Base-by-base conservation (phyloP, 2,329 filamentous ascomycete species). In the Cercospora brassicicola region DNA sequence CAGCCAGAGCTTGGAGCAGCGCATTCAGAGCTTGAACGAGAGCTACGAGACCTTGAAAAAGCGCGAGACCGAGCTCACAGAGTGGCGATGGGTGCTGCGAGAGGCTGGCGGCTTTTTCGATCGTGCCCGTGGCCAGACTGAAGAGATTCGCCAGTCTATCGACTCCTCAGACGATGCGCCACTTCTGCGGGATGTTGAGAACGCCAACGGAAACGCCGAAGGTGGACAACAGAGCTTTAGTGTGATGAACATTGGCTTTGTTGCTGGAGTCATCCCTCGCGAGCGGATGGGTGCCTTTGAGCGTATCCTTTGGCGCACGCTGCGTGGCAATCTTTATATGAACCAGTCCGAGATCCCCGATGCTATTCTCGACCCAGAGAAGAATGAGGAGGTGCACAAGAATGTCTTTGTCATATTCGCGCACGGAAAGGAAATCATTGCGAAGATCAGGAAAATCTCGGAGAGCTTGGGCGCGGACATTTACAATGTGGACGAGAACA, bases 361-460 rank as follows among this genome's bases (percentile, higher is more conserved):
- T 79, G 89, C 92, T 42, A 90, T 99, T 74, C 86, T 97, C 79
- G 92, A 99, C 80, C 94, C 95, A 15, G 87, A 91, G 78, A 97
- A 89, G 83, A 97, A 98, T 79, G 94, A 98, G 82, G 86, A 92
- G 72, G 87, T 96, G 75, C 89, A 91, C 84, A 99, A 99, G 89
- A 99, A 97, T 75, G 95, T 99, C 65, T 99, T 99, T 77, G 94
- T 99, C 77, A 99, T 99, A 80, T 99, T 99, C 76, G 95, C 95
- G 11, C 95, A 99, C 77, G 95, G 95, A 78, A 97, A 97, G 82
- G 94, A 98, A 81, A 97, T 99, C 74, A 89, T 99, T 76, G 92
- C 94, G 77, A 99, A 99, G 88, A 98, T 99, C 78, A 90, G 95
- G 78, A 98, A 97, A 87, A 98, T 99, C 69, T 98, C 94, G 1